phyloP scores from a whole-genome alignment of 2,329 filamentous ascomycete species.

The Dryadomyces quercus-mongolicae region DNA sequence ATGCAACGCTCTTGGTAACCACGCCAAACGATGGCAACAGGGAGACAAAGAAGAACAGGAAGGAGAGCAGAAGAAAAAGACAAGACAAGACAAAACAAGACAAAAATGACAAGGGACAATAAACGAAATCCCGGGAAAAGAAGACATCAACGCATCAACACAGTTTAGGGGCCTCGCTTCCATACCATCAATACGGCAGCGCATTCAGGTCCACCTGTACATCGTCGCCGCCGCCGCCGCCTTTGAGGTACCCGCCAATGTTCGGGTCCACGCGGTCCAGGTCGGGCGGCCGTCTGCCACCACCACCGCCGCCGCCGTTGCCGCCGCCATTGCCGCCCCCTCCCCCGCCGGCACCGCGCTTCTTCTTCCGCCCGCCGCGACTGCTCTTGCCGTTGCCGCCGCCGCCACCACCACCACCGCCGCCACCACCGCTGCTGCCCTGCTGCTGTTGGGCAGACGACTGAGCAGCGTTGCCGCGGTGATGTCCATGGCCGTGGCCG shows the following conservation, averaged over 20 bases:
- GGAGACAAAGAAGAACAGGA: background rate
- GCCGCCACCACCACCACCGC: background rate
- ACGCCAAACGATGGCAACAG: background rate
- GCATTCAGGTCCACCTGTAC: slow-evolving; percentile 13
- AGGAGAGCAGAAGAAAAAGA: background rate
- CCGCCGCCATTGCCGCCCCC: slow-evolving; percentile 4
- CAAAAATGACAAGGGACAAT: background rate
- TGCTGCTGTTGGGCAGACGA: too few relatives aligned
- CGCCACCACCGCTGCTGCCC: background rate
- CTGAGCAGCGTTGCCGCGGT: background rate
- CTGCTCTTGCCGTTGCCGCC: background rate
- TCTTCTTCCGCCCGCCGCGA: slow-evolving; percentile 10
- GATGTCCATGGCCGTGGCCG: background rate
- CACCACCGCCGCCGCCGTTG: slow-evolving; percentile 5
- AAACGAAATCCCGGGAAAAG: background rate
- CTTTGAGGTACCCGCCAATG: slow-evolving; percentile 5
- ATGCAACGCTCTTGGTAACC: background rate
- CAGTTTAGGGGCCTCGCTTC: background rate
- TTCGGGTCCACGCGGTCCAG: slow-evolving; percentile 13
- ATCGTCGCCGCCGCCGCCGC: slow-evolving; percentile 5
- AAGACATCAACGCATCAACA: background rate
- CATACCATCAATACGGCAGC: slow-evolving; percentile 10
- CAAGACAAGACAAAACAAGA: background rate
- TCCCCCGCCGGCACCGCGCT: slow-evolving; percentile 9
- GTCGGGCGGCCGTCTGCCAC: slow-evolving; percentile 9